Evolutionary conservation across 495 filamentous ascomycete genomes (phyloP).

Genomic region (Penicillium argentinense): DNA sequence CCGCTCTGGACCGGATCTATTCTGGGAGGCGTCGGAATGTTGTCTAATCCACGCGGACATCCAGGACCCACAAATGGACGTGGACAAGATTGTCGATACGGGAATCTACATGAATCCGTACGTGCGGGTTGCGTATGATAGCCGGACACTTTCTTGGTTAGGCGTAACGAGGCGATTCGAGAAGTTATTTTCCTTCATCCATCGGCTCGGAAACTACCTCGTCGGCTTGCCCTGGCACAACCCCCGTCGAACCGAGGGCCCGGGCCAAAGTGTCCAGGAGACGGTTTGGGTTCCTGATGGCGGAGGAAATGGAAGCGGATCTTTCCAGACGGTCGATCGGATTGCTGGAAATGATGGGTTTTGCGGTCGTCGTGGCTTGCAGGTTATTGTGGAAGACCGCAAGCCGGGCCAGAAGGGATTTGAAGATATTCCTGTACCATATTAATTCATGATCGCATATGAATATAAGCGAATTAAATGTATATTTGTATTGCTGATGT

Average conservation of each 20-base stretch:
- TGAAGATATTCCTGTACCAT: constrained; percentile 43
- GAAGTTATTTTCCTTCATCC: constrained; percentile 53
- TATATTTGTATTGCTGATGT: too few relatives aligned
- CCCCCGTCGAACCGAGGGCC: constrained; percentile 54
- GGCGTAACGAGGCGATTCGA: constrained; percentile 58
- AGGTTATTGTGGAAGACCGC: constrained; percentile 54
- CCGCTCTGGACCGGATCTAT: constrained; percentile 60
- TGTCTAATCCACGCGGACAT: constrained; percentile 76
- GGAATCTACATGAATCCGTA: constrained; percentile 72
- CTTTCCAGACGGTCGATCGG: constrained; percentile 42
- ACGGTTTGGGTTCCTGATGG: constrained; percentile 51
- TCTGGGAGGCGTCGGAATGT: constrained; percentile 79
- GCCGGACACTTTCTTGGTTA: constrained; percentile 54
- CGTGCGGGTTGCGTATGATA: constrained; percentile 65
- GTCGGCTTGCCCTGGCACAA: constrained; percentile 57
- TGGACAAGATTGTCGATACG: constrained; percentile 44
- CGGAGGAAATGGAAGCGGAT: constrained; percentile 30
- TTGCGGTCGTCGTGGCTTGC: constrained; percentile 56
- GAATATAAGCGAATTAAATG: not conserved
- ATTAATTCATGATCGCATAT: constrained; percentile 2
- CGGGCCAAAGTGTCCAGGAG: constrained; percentile 54
- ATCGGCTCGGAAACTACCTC: constrained; percentile 53
- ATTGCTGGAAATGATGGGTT: constrained; percentile 52
- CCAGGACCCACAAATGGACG: constrained; percentile 39
- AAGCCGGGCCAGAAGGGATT: constrained; percentile 53